Percentiles rank a stretch among this genome's conserved stretches.
Conservation (phyloP, 1,284 basidiomycete species). For the Schizophyllum commune region DNA sequence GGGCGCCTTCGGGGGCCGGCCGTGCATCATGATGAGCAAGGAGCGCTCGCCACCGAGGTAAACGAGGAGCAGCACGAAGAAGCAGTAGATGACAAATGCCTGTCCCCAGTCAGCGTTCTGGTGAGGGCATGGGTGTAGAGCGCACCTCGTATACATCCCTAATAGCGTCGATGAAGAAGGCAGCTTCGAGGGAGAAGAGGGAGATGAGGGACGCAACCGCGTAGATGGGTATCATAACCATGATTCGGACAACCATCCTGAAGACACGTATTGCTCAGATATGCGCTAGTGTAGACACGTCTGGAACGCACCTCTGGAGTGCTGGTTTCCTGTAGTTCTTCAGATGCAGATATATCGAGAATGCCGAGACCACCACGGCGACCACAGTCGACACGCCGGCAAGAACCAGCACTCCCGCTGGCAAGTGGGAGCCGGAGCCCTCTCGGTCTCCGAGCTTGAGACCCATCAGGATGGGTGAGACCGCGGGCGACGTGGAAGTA, state of each 20-base stretch:
- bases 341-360: conserved; percentile 83
- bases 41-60: conserved; percentile 94
- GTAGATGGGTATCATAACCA: conserved; percentile 96
- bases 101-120: conserved; percentile 21
- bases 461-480: background rate
- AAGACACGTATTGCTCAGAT: conserved; percentile 24
- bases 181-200: conserved; percentile 89
- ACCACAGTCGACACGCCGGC: conserved; percentile 56
- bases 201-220: conserved; percentile 89
- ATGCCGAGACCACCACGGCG: conserved; percentile 74
- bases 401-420: conserved; percentile 48
- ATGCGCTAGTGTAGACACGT: background rate
- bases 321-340: conserved; percentile 85
- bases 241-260: conserved; percentile 91
- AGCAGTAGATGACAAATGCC: conserved; percentile 97
- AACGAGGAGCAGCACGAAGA: conserved; percentile 75
- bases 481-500: background rate
- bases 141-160: conserved; percentile 94
- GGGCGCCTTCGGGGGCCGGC: conserved; percentile 80
- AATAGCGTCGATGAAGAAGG: conserved; percentile 93
- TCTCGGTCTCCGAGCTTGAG: conserved; percentile 14
- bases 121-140: conserved; percentile 2
- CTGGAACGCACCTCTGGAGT: conserved; percentile 58
- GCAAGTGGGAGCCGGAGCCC: conserved; percentile 45
- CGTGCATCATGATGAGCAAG: conserved; percentile 85